These are phyloP conservation scores for Pythium utonaiense DNA, from an alignment of 352 stramenopile genomes.

Conservation along the genomic window DNA sequence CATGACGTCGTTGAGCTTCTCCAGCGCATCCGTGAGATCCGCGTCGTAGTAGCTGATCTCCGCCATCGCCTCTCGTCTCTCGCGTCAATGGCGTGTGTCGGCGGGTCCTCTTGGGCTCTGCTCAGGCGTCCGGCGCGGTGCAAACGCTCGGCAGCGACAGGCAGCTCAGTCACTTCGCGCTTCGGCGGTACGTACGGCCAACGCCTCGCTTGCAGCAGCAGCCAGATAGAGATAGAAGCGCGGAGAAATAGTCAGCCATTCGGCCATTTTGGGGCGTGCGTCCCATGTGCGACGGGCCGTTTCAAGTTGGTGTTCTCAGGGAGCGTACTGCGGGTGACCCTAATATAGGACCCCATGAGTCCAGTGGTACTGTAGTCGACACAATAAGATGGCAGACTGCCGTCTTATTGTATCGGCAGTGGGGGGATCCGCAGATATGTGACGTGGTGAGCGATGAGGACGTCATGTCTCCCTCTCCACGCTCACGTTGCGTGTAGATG, in stretches of 20 bases:
- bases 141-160: not conserved
- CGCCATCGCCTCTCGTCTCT: slow-evolving; percentile 40
- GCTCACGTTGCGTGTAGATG: not conserved
- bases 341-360: not conserved
- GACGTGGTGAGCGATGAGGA: not conserved
- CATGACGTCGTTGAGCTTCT: slow-evolving; percentile 86
- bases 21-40: slow-evolving; percentile 77
- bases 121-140: not conserved
- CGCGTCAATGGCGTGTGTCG: not conserved
- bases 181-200: not conserved
- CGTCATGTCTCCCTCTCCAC: too few relatives aligned
- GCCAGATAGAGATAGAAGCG: not conserved
- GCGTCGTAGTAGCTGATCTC: slow-evolving; percentile 89
- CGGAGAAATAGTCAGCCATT: slow-evolving; percentile 1
- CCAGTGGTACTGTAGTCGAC: slow-evolving; percentile 4
- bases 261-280: slow-evolving; percentile 9
- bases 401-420: too few relatives aligned
- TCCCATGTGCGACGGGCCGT: not conserved
- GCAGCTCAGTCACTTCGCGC: not conserved
- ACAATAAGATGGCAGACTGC: not conserved
- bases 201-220: not conserved
- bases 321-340: not conserved
- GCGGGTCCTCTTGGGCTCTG: not conserved
- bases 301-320: slow-evolving; percentile 1
- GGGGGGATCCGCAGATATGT: not conserved